These are phyloP conservation scores for Byssoonygena ceratinophila DNA, from an alignment of 2,329 filamentous ascomycete genomes.

Conservation along the genomic window DNA sequence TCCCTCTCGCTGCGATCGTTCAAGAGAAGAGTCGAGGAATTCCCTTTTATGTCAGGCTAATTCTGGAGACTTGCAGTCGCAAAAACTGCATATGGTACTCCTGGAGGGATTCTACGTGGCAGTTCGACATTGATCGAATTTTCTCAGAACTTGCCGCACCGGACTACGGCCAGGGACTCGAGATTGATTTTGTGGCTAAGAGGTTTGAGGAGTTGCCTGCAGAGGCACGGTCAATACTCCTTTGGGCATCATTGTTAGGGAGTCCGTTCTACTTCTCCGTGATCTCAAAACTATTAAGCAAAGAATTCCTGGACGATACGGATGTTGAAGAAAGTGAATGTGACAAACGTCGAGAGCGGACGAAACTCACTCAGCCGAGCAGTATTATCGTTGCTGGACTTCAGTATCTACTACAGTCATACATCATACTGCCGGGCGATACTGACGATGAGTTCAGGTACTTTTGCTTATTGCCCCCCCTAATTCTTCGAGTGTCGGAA, in stretches of 20 bases:
- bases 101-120: constrained; percentile 71
- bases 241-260: constrained; percentile 77
- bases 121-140: constrained; percentile 72
- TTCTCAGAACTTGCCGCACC: constrained; percentile 76
- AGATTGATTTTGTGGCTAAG: constrained; percentile 70
- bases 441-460: constrained; percentile 68
- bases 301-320: constrained; percentile 54
- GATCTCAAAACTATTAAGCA: constrained; percentile 63
- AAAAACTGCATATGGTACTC: constrained; percentile 87
- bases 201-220: constrained; percentile 65
- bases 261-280: constrained; percentile 74
- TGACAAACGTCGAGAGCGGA: constrained; percentile 30
- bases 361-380: constrained; percentile 49
- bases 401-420: constrained; percentile 70
- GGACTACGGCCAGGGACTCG: constrained; percentile 66
- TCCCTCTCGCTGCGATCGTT: constrained; percentile 70
- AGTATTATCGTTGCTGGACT: constrained; percentile 59
- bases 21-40: constrained; percentile 84
- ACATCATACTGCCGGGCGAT: constrained; percentile 69
- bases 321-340: constrained; percentile 37
- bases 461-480: background rate
- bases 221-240: constrained; percentile 64
- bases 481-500: background rate
- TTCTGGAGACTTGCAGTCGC: constrained; percentile 75
- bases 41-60: constrained; percentile 82